phyloP scores from a whole-genome alignment of 148 eudicot species.

The Drosera capensis region DNA sequence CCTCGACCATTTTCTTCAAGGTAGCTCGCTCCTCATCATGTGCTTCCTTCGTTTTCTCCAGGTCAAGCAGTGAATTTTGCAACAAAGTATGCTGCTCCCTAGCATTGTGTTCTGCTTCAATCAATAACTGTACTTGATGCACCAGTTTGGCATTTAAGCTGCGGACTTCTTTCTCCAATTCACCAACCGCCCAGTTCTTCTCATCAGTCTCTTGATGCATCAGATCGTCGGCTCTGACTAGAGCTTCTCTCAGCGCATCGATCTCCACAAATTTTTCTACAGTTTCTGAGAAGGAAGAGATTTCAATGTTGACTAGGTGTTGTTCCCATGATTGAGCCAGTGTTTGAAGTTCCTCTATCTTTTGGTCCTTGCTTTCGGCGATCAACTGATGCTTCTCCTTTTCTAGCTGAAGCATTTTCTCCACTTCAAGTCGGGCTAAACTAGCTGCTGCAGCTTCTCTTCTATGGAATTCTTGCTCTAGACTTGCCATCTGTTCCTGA shows the following conservation, averaged over 20 bases:
- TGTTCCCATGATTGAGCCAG: conserved; percentile 17
- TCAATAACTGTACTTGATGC: conserved; percentile 19
- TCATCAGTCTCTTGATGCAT: conserved; percentile 24
- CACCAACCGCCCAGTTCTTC: conserved; percentile 14
- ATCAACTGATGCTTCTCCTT: conserved; percentile 18
- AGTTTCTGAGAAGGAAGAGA: conserved; percentile 15
- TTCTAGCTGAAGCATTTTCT: conserved; percentile 20
- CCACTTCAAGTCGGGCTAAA: conserved; percentile 18
- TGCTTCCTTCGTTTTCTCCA: conserved; percentile 16
- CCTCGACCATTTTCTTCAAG: conserved; percentile 15
- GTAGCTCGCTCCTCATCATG: conserved; percentile 11
- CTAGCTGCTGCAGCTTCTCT: conserved; percentile 16
- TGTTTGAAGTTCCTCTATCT: conserved; percentile 18
- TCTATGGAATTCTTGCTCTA: conserved; percentile 20
- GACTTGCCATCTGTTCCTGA: conserved; percentile 17
- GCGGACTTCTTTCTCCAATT: conserved; percentile 12
- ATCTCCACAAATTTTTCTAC: conserved; percentile 23
- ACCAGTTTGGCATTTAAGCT: conserved; percentile 13
- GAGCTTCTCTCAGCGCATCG: conserved; percentile 23
- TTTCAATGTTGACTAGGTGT: conserved; percentile 9
- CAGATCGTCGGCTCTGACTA: conserved; percentile 20
- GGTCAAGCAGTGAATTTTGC: conserved; percentile 20
- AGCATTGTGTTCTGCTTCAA: conserved; percentile 11
- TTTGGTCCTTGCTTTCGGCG: conserved; percentile 25
- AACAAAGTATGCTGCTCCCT: conserved; percentile 25